Evolutionary conservation across 257 asterid species (phyloP).

Genomic region (Solanum sparsipilum): DNA sequence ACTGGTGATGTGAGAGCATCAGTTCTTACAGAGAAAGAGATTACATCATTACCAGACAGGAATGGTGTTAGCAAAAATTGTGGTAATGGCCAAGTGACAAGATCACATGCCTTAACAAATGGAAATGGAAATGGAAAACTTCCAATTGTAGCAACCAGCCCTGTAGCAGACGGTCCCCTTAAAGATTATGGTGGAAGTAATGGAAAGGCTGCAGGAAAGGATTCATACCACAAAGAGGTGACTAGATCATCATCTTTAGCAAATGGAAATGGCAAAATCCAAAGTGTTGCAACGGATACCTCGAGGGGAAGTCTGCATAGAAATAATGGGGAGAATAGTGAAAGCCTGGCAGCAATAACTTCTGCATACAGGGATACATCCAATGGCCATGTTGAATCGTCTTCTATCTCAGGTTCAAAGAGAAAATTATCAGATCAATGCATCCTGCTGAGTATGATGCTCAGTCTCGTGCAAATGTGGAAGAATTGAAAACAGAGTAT

Average conservation of each 20-base stretch:
- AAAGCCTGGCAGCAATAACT: neutral
- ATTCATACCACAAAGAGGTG: constrained; percentile 1
- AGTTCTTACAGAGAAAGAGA: constrained; percentile 20
- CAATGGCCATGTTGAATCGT: constrained; percentile 20
- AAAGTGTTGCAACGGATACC: constrained; percentile 12
- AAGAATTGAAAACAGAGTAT: constrained; percentile 67
- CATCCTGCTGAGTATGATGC: constrained; percentile 50
- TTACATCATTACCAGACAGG: constrained; percentile 13
- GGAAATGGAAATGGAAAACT: constrained; percentile 20
- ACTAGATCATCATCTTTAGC: constrained; percentile 18
- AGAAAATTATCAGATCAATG: constrained; percentile 43
- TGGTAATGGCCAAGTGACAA: constrained; percentile 13
- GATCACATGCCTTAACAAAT: constrained; percentile 14
- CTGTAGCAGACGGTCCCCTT: constrained; percentile 13
- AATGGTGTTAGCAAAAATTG: constrained; percentile 25
- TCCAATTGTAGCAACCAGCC: constrained; percentile 9
- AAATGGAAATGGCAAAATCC: constrained; percentile 25
- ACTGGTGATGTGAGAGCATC: constrained; percentile 21
- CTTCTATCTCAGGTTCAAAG: constrained; percentile 36
- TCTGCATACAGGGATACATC: constrained; percentile 14
- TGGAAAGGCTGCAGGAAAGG: constrained; percentile 5
- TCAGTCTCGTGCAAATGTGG: constrained; percentile 49
- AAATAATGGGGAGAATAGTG: constrained; percentile 15
- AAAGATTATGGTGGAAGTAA: constrained; percentile 16
- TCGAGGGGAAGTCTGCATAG: constrained; percentile 12